Conservation (phyloP, 2,329 filamentous ascomycete genomes). For the Colletotrichum godetiae region DNA sequence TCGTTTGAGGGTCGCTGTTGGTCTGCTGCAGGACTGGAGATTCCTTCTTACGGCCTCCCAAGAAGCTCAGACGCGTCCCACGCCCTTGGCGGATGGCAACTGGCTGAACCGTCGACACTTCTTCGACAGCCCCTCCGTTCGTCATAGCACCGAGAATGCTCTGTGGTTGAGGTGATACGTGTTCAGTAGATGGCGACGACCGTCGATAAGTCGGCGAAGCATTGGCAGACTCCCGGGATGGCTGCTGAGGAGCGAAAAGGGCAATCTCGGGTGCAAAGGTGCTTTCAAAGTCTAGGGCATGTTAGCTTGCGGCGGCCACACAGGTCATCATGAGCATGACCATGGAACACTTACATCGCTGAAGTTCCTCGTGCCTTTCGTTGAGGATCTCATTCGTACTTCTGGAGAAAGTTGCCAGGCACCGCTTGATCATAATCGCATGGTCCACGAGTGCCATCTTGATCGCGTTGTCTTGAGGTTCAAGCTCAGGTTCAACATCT, state of each 20-base stretch:
- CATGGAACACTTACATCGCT: conserved; percentile 66
- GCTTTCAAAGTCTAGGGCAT: conserved; percentile 65
- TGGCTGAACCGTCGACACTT: conserved; percentile 61
- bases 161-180: conserved; percentile 43
- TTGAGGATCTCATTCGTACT: conserved; percentile 70
- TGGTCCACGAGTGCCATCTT: conserved; percentile 90
- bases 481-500: conserved; percentile 63
- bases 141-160: conserved; percentile 48
- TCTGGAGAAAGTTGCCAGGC: conserved; percentile 75
- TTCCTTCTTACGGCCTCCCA: conserved; percentile 64
- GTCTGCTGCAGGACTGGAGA: conserved; percentile 41
- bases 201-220: conserved; percentile 60
- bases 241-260: conserved; percentile 66
- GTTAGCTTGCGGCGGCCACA: conserved; percentile 13
- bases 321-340: neutral
- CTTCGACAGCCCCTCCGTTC: conserved; percentile 55
- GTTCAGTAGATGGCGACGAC: conserved; percentile 57
- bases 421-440: conserved; percentile 86
- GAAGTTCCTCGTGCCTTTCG: conserved; percentile 68
- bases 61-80: conserved; percentile 67
- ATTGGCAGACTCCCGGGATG: conserved; percentile 53
- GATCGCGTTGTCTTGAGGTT: conserved; percentile 79
- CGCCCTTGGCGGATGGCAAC: conserved; percentile 62
- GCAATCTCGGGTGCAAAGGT: conserved; percentile 75
- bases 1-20: conserved; percentile 44